Conservation (phyloP, 345 rosid genomes). For the Atalantia buxifolia region DNA sequence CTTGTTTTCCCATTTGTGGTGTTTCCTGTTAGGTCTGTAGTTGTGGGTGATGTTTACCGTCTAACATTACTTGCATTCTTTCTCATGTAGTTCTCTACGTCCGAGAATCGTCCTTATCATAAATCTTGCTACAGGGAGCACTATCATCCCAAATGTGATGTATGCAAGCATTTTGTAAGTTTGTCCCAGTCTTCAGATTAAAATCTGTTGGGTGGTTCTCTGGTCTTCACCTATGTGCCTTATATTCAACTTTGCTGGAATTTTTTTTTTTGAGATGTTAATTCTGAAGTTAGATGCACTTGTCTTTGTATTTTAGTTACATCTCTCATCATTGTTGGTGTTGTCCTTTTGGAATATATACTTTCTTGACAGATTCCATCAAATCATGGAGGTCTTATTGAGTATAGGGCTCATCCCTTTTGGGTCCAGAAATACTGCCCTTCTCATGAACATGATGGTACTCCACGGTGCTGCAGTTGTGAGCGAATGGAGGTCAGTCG, state of each 20-base stretch:
- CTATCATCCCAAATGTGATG: constrained; percentile 94
- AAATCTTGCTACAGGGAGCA: constrained; percentile 84
- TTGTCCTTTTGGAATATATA: constrained; percentile 25
- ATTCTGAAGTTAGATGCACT: neutral
- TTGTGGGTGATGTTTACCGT: neutral
- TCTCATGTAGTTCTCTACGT: constrained; percentile 67
- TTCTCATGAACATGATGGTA: constrained; percentile 81
- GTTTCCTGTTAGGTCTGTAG: constrained; percentile 6
- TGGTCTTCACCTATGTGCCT: neutral
- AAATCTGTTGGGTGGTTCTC: neutral
- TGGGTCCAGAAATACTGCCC: constrained; percentile 98
- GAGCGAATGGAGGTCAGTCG: constrained; percentile 97
- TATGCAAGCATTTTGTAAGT: constrained; percentile 87
- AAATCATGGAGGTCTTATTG: constrained; percentile 87
- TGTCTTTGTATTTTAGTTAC: constrained; percentile 8
- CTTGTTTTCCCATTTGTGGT: neutral
- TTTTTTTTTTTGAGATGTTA: constrained; percentile 4
- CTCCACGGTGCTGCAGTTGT: constrained; percentile 97
- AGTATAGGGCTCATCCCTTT: constrained; percentile 98
- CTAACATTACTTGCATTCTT: constrained; percentile 21
- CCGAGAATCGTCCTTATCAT: constrained; percentile 82
- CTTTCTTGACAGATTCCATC: constrained; percentile 82
- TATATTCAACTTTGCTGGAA: neutral
- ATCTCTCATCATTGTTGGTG: constrained; percentile 18
- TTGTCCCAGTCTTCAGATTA: neutral